A percentile compares a stretch with the other conserved stretches of the same genome.
These are phyloP conservation scores for Cyberlindnera xylosilytica DNA, from an alignment of 805 yeast genomes.

Conservation along the genomic window DNA sequence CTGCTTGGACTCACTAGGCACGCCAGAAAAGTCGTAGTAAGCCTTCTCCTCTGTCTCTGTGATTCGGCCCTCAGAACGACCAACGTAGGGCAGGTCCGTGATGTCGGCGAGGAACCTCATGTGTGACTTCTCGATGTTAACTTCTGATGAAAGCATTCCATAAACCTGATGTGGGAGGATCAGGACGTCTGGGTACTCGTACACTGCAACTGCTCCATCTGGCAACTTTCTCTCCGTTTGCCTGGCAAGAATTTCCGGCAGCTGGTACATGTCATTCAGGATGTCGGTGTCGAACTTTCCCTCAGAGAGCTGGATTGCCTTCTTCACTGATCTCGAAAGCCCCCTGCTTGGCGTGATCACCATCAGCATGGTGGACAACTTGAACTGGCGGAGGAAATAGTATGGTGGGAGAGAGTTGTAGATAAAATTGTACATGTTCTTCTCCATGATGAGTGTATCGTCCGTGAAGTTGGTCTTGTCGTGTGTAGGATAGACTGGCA, in stretches of 20 bases:
- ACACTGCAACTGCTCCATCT: neutral
- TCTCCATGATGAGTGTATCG: slow-evolving; percentile 4
- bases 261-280: slow-evolving; percentile 33
- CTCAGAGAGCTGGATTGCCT: slow-evolving; percentile 26
- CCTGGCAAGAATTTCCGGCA: slow-evolving; percentile 18
- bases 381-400: slow-evolving; percentile 28
- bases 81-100: slow-evolving; percentile 2
- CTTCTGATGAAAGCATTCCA: slow-evolving; percentile 50
- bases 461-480: neutral
- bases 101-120: slow-evolving; percentile 3
- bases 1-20: slow-evolving; percentile 8
- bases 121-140: slow-evolving; percentile 36
- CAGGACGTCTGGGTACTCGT: slow-evolving; percentile 25
- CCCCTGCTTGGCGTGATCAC: slow-evolving; percentile 47
- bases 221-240: slow-evolving; percentile 2
- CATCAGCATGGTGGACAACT: slow-evolving; percentile 48
- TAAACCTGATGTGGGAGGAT: slow-evolving; percentile 48
- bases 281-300: slow-evolving; percentile 55
- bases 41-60: slow-evolving; percentile 6
- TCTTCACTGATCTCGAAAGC: slow-evolving; percentile 19
- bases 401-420: slow-evolving; percentile 39
- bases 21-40: slow-evolving; percentile 13
- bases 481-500: neutral
- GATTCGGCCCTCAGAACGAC: neutral
- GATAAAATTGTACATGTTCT: slow-evolving; percentile 26